Evolutionary conservation across 1,284 basidiomycete species (phyloP), one percentile per base, ranked within the genome.

Genomic region (Ceratobasidium sp.): DNA sequence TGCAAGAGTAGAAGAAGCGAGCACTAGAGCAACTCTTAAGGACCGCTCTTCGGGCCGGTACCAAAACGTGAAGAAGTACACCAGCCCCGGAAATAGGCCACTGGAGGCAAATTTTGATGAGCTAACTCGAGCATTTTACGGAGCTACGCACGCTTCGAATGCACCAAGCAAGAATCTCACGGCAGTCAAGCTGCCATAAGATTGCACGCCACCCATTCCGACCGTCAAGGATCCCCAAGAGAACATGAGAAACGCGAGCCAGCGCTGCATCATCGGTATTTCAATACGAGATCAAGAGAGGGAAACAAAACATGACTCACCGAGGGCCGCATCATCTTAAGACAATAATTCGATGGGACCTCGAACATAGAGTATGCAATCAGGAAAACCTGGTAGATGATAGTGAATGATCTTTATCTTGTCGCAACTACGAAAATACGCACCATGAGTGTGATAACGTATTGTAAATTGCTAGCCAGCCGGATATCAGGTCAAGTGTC

Each of bases 11-110:
- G 71, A 74, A 35, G 84, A 84, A 12, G 85, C 85, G 18, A 85
- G 81, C 48, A 86, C 86, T 46, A 86, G 79, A 16, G 85, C 84
- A n/a, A 84, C 82, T 41, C 86, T 83, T 44, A 86, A 77, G 18
- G 85, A 85, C 23, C 86, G 85, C 81, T 87, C 86, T 16, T 85
- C 83, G 27, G 84, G 84, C 30, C 82, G 84, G 79, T 85, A 86
- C 86, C 85, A 86, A 80, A 86, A 86, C 5, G 85, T 87, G 70
- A 27, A 82, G 59, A 74, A 79, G 60, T 79, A 80, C 81, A 48
- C 85, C 44, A 79, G 18, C 33, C 78, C 74, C 16, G 76, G 68
- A 20, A 74, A 74, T 16, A 74, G 50, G 0, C 71, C 71, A 7
- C 71, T 74, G 16, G 30, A 35, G 10, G 60, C 4, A 14, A 16